Conservation (phyloP, 352 stramenopile species). For the Peronospora belbahrii region DNA sequence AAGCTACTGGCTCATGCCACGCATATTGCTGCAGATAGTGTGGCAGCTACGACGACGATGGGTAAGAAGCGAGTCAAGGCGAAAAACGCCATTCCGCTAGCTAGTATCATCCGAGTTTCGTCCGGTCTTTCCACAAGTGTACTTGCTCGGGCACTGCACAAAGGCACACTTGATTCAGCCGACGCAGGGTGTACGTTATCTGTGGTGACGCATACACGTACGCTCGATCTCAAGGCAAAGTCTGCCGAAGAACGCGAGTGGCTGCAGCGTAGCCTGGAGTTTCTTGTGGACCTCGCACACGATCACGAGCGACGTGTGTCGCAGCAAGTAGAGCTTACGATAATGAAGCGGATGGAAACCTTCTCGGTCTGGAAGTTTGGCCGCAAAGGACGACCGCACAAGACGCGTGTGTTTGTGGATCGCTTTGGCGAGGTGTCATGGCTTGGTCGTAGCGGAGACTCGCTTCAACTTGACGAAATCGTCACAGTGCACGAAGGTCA, state of each 20-base stretch:
- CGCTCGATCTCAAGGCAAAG: constrained; percentile 68
- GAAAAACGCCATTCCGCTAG: constrained; percentile 63
- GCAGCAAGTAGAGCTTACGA: constrained; percentile 74
- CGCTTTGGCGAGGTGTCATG: constrained; percentile 79
- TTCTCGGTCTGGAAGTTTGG: constrained; percentile 71
- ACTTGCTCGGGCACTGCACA: constrained; percentile 54
- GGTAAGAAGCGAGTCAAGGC: constrained; percentile 38
- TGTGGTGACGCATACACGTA: constrained; percentile 61
- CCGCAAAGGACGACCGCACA: constrained; percentile 67
- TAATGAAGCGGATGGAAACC: constrained; percentile 81
- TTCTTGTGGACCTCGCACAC: constrained; percentile 60
- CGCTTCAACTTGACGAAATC: constrained; percentile 73
- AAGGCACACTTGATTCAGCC: constrained; percentile 46
- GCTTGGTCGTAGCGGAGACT: constrained; percentile 68
- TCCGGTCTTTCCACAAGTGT: constrained; percentile 57
- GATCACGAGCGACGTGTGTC: constrained; percentile 67
- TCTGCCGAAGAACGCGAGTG: constrained; percentile 64
- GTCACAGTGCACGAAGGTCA: constrained; percentile 44
- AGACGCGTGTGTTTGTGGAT: constrained; percentile 77
- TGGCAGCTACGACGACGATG: constrained; percentile 30
- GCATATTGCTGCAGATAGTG: constrained; percentile 22
- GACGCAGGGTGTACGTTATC: constrained; percentile 72
- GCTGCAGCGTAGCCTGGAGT: constrained; percentile 63
- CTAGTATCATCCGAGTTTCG: constrained; percentile 45
- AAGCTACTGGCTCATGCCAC: constrained; percentile 45